Conservation (phyloP, 192 early-diverging fungal species). For the Linnemannia exigua region DNA sequence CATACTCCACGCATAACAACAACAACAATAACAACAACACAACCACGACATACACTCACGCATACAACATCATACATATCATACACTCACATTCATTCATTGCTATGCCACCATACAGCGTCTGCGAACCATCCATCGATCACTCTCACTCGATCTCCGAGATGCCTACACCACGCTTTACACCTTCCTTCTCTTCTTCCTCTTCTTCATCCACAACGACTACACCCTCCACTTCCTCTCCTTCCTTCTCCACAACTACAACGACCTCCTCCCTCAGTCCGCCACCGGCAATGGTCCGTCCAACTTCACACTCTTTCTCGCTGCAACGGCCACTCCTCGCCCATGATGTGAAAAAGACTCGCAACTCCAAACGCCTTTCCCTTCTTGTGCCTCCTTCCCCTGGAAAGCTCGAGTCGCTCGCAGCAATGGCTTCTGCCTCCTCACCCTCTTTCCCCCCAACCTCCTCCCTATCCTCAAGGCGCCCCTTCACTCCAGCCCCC, state of each 20-base stretch:
- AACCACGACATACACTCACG: background rate
- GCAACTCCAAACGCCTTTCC: constrained; percentile 50
- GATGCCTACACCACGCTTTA: constrained; percentile 3
- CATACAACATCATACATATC: background rate
- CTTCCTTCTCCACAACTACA: background rate
- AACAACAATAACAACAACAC: no score
- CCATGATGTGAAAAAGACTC: constrained; percentile 40
- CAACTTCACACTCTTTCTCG: constrained; percentile 45
- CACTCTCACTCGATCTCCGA: background rate
- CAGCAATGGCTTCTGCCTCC: constrained; percentile 26
- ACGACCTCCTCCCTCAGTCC: constrained; percentile 9
- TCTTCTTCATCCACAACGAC: background rate
- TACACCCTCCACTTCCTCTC: background rate
- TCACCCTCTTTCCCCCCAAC: constrained; percentile 20
- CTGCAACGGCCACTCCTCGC: constrained; percentile 36
- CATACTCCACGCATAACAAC: background rate
- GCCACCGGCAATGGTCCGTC: constrained; percentile 21
- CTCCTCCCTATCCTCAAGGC: constrained; percentile 21
- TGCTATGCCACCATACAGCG: constrained; percentile 9
- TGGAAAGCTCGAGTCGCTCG: constrained; percentile 39
- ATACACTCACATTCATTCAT: no score
- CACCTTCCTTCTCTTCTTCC: background rate
- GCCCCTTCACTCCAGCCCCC: constrained; percentile 19
- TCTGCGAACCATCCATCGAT: constrained; percentile 9
- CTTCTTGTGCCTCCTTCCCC: constrained; percentile 48